Percentiles rank a stretch among this genome's conserved stretches.
These are phyloP conservation scores for Evernia prunastri DNA, from an alignment of 495 filamentous ascomycete species.

Conservation along the genomic window DNA sequence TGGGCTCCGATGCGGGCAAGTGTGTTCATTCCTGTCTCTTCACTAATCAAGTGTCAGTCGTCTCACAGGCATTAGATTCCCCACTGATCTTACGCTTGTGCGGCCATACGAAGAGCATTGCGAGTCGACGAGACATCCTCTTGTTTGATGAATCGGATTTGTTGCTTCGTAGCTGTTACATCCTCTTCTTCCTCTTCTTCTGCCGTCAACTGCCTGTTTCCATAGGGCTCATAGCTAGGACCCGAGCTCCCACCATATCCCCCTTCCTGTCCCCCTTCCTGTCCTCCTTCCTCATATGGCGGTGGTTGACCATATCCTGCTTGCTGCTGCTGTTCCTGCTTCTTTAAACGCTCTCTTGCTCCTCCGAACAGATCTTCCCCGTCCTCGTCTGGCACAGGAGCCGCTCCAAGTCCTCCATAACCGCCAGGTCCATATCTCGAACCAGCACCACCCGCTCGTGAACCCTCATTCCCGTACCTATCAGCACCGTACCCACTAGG, in stretches of 20 bases:
- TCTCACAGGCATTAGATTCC: neutral
- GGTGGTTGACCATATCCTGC: conserved; percentile 35
- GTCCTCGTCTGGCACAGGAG: conserved; percentile 44
- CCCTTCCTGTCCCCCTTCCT: conserved; percentile 42
- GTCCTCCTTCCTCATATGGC: conserved; percentile 32
- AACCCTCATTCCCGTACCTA: conserved; percentile 47
- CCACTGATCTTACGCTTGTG: conserved; percentile 42
- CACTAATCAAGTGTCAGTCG: neutral
- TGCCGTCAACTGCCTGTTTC: conserved; percentile 64
- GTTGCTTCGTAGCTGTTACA: conserved; percentile 58
- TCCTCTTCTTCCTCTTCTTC: conserved; percentile 68
- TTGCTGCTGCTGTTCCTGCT: conserved; percentile 35
- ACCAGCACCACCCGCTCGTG: conserved; percentile 23
- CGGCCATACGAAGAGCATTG: conserved; percentile 59
- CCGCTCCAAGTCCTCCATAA: conserved; percentile 66
- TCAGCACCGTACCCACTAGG: conserved; percentile 59
- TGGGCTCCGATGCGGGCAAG: conserved; percentile 66
- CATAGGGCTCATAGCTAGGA: conserved; percentile 51
- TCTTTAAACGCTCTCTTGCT: conserved; percentile 48
- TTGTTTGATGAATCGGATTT: conserved; percentile 71
- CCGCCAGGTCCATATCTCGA: conserved; percentile 56
- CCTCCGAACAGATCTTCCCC: conserved; percentile 61
- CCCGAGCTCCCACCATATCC: conserved; percentile 39
- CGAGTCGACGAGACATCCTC: conserved; percentile 64
- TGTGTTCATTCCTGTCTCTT: conserved; percentile 61